Percentiles rank a stretch among this genome's conserved stretches.
phyloP scores from a whole-genome alignment of 345 rosid genomes.

The Eucalyptus regnans region DNA sequence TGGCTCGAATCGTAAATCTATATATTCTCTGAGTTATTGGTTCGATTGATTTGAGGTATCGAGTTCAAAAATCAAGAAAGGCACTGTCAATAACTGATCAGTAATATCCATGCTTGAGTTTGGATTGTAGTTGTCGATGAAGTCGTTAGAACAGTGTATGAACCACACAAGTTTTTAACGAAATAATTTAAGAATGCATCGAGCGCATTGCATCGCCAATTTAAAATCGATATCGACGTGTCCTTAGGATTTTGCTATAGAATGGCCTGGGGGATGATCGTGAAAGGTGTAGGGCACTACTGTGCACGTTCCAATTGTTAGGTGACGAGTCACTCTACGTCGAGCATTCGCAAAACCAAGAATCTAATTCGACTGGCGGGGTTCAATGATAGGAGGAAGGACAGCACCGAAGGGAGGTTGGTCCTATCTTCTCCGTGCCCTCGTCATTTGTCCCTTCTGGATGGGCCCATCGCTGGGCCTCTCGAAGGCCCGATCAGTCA shows the following conservation, averaged over 20 bases:
- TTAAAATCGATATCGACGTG: background rate
- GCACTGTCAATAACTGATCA: background rate
- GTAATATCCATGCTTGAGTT: background rate
- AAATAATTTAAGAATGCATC: background rate
- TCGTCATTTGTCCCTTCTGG: background rate
- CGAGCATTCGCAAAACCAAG: background rate
- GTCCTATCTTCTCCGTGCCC: background rate
- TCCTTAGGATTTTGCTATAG: background rate
- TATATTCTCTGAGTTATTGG: background rate
- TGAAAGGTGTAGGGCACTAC: background rate
- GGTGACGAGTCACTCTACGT: background rate
- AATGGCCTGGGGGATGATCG: background rate
- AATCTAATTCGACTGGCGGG: background rate
- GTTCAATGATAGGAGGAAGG: background rate
- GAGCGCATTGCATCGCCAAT: background rate
- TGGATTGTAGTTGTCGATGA: fast-evolving
- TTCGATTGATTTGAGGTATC: background rate
- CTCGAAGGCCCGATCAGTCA: background rate
- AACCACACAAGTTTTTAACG: background rate
- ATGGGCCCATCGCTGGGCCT: background rate
- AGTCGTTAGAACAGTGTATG: background rate
- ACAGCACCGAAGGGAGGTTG: background rate
- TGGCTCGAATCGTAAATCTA: fast-evolving
- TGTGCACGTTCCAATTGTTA: background rate
- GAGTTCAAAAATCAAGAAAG: background rate